These are phyloP conservation scores for Irpex sp. DNA, from an alignment of 1,284 basidiomycete species.

Conservation along the genomic window DNA sequence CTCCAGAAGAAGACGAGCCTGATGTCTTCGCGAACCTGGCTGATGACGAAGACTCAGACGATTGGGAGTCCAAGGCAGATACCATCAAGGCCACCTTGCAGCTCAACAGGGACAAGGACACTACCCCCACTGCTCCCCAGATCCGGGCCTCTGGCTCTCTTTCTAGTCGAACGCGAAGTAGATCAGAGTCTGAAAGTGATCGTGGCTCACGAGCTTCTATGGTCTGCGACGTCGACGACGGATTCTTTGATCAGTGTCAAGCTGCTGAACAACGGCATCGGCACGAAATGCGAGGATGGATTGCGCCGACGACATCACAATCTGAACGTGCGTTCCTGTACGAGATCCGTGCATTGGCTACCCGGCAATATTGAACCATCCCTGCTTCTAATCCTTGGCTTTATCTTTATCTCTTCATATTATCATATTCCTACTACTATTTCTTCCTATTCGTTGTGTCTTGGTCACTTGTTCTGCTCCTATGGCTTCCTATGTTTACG, in stretches of 20 bases:
- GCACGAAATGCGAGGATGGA: conserved; percentile 82
- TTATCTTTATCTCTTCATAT: conserved; percentile 23
- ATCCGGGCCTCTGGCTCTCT: conserved; percentile 45
- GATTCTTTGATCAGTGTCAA: conserved; percentile 68
- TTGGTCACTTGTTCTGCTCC: not conserved
- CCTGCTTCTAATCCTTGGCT: conserved; percentile 11
- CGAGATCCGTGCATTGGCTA: conserved; percentile 79
- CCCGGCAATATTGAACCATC: conserved; percentile 61
- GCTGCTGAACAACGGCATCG: conserved; percentile 78
- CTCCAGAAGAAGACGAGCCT: conserved; percentile 88
- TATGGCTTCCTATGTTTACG: conserved; percentile 10
- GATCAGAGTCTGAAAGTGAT: conserved; percentile 72
- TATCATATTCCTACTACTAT: conserved; percentile 1
- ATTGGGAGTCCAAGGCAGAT: conserved; percentile 67
- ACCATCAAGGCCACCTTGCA: conserved; percentile 72
- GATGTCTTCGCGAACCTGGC: conserved; percentile 89
- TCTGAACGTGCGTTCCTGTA: conserved; percentile 62
- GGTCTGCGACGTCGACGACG: conserved; percentile 69
- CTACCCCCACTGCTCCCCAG: conserved; percentile 29
- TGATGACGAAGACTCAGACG: conserved; percentile 80
- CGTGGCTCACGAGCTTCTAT: conserved; percentile 71
- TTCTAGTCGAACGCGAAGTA: conserved; percentile 59
- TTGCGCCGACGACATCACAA: conserved; percentile 37
- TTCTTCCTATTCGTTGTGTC: conserved; percentile 8
- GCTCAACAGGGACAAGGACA: conserved; percentile 23